Conservation (phyloP, 2,329 filamentous ascomycete species). For the Colletotrichum ledebouriae region DNA sequence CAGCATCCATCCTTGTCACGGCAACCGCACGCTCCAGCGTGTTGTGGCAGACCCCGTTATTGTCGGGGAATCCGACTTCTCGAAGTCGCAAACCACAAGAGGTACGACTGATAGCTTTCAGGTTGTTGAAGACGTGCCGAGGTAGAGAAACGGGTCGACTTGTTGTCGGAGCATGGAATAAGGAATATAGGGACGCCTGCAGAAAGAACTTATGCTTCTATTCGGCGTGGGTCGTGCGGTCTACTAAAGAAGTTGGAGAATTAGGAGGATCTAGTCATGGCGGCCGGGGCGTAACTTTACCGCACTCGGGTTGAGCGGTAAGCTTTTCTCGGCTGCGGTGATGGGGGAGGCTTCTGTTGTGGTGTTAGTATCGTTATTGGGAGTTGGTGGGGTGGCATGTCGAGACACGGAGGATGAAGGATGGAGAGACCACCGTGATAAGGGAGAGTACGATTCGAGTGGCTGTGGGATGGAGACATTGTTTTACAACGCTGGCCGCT, state of each 20-base stretch:
- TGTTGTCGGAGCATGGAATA: neutral
- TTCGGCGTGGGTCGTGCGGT: neutral
- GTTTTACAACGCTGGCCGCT: neutral
- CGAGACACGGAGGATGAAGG: neutral
- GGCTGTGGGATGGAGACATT: neutral
- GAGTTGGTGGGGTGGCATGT: neutral
- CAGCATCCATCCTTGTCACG: neutral
- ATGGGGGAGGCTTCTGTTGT: neutral
- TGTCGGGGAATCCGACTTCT: neutral
- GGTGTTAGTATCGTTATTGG: neutral
- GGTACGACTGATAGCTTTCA: neutral
- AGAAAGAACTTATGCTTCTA: neutral
- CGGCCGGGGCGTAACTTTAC: neutral
- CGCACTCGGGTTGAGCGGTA: neutral
- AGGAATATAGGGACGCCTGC: neutral
- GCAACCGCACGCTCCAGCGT: neutral
- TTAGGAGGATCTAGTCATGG: neutral
- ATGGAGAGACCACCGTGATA: neutral
- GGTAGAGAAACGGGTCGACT: neutral
- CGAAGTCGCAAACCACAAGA: neutral
- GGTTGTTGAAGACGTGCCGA: neutral
- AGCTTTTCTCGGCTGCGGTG: neutral
- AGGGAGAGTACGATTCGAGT: conserved; percentile 2
- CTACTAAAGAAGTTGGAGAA: neutral
- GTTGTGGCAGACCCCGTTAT: neutral